Base-by-base conservation (phyloP, 305 asterid genomes). In the Fraxinus baroniana region DNA sequence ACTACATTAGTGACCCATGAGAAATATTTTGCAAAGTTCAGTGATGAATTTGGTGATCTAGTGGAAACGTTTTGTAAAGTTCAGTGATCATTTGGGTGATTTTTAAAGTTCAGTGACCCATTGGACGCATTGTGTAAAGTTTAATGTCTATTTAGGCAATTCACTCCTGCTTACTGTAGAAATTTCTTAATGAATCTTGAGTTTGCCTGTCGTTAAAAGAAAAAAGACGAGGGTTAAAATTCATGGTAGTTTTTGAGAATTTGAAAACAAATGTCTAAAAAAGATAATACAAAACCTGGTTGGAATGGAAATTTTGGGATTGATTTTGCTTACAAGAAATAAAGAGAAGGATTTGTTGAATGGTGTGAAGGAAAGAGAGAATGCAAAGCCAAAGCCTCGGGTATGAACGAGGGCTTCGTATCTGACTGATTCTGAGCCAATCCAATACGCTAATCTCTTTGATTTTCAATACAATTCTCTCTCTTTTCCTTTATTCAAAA, bases 321-420 rank as follows among this genome's bases (percentile, higher is more conserved):
- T 70, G 71, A 20, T 76, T 88, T 12, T 60, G 88, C 20, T 64
- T 76, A 77, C 83, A 90, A 17, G 90, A 68, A 85, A 88, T 79
- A 81, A 75, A 66, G 84, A 84, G 81, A 33, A 88, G 84, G 79
- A 39, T 26, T 79, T 41, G 68, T 88, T 77, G 76, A 76, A 46
- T 81, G 87, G 30, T 33, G 79, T 33, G 82, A 66, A 77, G 88
- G 81, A 46, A 90, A 89, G 70, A 89, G 88, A 79, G 87, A 86
- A 79, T 93, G 97, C 55, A 46, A 3, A 41, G 49, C 15, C 83
- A 90, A 79, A 81, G 97, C 52, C 89, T 78, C 87, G 80, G 92
- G 91, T 81, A 88, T 85, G 80, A 91, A 79, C 70, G 91, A 84
- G 84, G 81, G 78, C 85, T 89, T 90, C 94, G 90, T 91, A 84